These are phyloP conservation scores for Eucalyptus brandiana DNA, from an alignment of 345 rosid species.

Conservation along the genomic window DNA sequence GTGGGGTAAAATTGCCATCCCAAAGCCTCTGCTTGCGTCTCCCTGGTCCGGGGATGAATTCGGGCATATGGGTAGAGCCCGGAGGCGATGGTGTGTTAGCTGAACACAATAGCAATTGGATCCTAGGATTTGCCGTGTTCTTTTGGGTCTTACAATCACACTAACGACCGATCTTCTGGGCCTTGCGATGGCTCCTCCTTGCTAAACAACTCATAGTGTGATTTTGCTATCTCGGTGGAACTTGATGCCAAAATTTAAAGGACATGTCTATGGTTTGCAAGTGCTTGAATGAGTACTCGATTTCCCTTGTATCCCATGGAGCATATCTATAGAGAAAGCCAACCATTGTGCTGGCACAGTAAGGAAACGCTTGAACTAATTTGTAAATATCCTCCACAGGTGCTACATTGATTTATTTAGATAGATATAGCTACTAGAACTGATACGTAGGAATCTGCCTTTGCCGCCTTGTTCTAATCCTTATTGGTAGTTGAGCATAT, in stretches of 20 bases:
- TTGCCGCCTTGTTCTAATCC: rapidly evolving
- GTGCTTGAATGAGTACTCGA: not conserved
- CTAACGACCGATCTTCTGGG: not conserved
- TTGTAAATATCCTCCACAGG: not conserved
- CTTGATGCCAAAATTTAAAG: not conserved
- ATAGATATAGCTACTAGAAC: not conserved
- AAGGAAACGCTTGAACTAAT: not conserved
- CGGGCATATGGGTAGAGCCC: not conserved
- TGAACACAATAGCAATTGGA: not conserved
- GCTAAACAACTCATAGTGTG: not conserved
- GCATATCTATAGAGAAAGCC: not conserved
- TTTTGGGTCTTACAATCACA: not conserved
- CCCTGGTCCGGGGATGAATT: not conserved
- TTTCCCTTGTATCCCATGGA: not conserved
- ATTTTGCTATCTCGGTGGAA: not conserved
- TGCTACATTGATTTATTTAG: not conserved
- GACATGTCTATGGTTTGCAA: not conserved
- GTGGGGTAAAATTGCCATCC: not conserved
- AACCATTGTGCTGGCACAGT: not conserved
- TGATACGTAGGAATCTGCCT: not conserved
- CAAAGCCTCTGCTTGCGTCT: not conserved
- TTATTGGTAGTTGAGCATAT: not conserved
- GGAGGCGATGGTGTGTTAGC: not conserved
- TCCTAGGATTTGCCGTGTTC: not conserved
- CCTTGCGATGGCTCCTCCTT: not conserved